Conservation (phyloP, 768 basidiomycete species). For the Lactifluus pinguis region DNA sequence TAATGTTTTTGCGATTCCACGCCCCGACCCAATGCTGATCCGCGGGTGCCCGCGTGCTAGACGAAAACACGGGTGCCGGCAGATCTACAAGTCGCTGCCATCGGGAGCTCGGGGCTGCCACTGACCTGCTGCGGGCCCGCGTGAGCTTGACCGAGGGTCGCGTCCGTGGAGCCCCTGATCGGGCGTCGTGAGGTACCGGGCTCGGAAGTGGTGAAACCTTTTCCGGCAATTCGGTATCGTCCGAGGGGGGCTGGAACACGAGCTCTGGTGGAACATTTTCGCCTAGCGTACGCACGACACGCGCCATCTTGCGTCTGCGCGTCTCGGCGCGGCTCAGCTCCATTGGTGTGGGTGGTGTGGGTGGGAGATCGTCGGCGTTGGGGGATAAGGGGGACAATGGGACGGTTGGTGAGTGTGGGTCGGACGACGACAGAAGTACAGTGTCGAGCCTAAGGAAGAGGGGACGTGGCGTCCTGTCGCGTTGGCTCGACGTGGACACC, state of each 20-base stretch:
- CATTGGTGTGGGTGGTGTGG: slow-evolving; percentile 4
- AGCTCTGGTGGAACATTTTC: slow-evolving; percentile 26
- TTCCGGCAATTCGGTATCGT: neutral
- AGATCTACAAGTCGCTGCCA: neutral
- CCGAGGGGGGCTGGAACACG: slow-evolving; percentile 18
- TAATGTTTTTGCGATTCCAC: slow-evolving; percentile 19
- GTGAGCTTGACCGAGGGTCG: neutral
- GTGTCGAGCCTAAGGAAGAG: slow-evolving; percentile 28
- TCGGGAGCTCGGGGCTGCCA: neutral
- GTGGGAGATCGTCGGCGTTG: neutral
- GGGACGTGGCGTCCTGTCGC: slow-evolving; percentile 21
- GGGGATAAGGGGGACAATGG: slow-evolving; percentile 20
- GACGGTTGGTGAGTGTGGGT: slow-evolving; percentile 31
- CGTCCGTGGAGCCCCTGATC: neutral
- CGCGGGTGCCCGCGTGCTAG: slow-evolving; percentile 10
- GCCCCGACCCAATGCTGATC: slow-evolving; percentile 17
- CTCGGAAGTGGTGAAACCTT: neutral
- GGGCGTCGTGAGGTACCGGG: neutral
- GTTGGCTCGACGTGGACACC: slow-evolving; percentile 11
- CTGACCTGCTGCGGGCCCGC: slow-evolving; percentile 12
- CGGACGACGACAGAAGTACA: slow-evolving; percentile 22
- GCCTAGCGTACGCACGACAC: slow-evolving; percentile 24
- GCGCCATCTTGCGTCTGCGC: slow-evolving; percentile 19
- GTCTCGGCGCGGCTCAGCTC: neutral
- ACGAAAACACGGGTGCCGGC: slow-evolving; percentile 9